Percentiles rank a stretch among this genome's conserved stretches.
Conservation (phyloP, 768 basidiomycete genomes). For the Chlorophyllum brunneum region DNA sequence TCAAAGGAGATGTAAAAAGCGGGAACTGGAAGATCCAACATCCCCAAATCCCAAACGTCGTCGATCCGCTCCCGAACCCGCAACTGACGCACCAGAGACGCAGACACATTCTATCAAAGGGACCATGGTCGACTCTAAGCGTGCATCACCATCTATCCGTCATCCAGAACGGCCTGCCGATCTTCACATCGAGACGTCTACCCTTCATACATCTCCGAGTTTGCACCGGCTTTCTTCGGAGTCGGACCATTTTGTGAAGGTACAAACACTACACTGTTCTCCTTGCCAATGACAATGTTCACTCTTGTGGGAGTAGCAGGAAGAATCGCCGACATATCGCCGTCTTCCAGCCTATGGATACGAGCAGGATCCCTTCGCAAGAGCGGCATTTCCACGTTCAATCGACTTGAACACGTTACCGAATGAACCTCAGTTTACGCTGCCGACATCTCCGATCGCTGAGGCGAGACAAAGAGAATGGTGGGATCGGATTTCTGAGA, state of each 20-base stretch:
- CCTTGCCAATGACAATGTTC: constrained; percentile 1
- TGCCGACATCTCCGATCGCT: constrained; percentile 28
- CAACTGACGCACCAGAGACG: constrained; percentile 30
- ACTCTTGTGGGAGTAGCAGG: constrained; percentile 9
- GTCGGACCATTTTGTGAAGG: constrained; percentile 11
- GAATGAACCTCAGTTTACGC: constrained; percentile 20
- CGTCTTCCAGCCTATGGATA: constrained; percentile 7
- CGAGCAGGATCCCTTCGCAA: not conserved
- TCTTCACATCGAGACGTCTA: constrained; percentile 15
- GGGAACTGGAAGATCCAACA: constrained; percentile 51
- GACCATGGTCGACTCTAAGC: constrained; percentile 29
- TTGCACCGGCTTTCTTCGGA: constrained; percentile 1
- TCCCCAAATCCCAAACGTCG: constrained; percentile 53
- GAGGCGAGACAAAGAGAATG: constrained; percentile 34
- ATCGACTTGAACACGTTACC: constrained; percentile 5
- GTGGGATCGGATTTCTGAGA: constrained; percentile 39
- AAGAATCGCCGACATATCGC: constrained; percentile 11
- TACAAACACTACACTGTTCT: not conserved
- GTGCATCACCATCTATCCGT: constrained; percentile 20
- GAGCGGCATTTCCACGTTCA: constrained; percentile 5
- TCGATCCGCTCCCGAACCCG: constrained; percentile 27
- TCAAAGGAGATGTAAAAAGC: constrained; percentile 82
- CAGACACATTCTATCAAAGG: constrained; percentile 33
- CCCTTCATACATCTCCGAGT: constrained; percentile 8
- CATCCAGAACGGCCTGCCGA: constrained; percentile 21